phyloP scores from a whole-genome alignment of 1,139 yeast species.

The Nakaseomyces nivariensis region DNA sequence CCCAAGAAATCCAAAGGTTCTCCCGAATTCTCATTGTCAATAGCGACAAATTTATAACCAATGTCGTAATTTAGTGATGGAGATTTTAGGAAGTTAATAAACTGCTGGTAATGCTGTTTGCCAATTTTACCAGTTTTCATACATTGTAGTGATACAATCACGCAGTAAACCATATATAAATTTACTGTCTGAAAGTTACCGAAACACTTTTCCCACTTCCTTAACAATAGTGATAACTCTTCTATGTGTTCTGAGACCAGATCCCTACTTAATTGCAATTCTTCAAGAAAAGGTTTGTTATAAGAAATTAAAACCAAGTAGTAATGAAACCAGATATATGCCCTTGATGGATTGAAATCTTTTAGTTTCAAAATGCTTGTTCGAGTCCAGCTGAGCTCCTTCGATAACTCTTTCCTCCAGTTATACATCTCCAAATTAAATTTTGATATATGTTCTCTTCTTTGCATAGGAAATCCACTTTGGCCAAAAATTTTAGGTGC shows the following conservation, averaged over 20 bases:
- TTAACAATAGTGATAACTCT: conserved; percentile 27
- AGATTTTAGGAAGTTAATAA: conserved; percentile 17
- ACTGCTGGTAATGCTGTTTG: conserved; percentile 11
- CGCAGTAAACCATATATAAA: conserved; percentile 24
- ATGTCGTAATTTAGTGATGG: conserved; percentile 22
- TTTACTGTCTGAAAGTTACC: conserved; percentile 22
- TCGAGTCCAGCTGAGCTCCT: conserved; percentile 40
- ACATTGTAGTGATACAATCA: conserved; percentile 24
- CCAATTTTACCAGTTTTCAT: conserved; percentile 19
- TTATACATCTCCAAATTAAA: conserved; percentile 39
- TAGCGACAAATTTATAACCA: conserved; percentile 22
- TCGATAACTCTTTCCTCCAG: conserved; percentile 40
- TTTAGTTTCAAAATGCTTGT: conserved; percentile 32
- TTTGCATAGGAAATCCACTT: conserved; percentile 15
- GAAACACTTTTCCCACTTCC: conserved; percentile 29
- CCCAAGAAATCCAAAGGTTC: conserved; percentile 20
- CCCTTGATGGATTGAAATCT: conserved; percentile 40
- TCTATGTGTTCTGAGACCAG: conserved; percentile 24
- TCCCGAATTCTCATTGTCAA: conserved; percentile 10
- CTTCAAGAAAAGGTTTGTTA: conserved; percentile 44
- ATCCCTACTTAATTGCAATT: conserved; percentile 14
- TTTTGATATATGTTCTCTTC: conserved; percentile 28
- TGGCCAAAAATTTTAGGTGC: conserved; percentile 26
- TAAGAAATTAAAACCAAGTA: conserved; percentile 46
- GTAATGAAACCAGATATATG: conserved; percentile 46